phyloP scores from a whole-genome alignment of 768 basidiomycete species.

The Rhizopogon roseolus region DNA sequence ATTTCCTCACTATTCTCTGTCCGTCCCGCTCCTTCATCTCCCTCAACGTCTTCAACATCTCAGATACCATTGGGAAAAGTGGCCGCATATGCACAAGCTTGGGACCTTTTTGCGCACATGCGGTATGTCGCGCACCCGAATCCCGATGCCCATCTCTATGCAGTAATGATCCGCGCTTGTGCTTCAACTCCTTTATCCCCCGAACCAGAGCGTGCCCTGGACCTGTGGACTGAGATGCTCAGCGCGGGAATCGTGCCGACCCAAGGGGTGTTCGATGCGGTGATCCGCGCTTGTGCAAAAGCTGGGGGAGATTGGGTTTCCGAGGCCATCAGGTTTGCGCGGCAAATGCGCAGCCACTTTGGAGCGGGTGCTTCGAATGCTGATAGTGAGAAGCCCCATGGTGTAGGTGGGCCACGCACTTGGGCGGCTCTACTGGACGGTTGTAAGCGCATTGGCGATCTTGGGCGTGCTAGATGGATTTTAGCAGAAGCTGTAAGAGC shows the following conservation, averaged over 20 bases:
- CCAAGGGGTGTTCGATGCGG: constrained; percentile 68
- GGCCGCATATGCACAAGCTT: constrained; percentile 69
- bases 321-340: constrained; percentile 80
- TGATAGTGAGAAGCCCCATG: constrained; percentile 31
- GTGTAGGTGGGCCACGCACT: constrained; percentile 44
- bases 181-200: constrained; percentile 50
- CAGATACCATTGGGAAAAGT: constrained; percentile 27
- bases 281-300: constrained; percentile 77
- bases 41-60: neutral
- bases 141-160: constrained; percentile 71
- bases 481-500: constrained; percentile 65
- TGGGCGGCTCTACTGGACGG: constrained; percentile 88
- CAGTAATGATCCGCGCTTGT: constrained; percentile 86
- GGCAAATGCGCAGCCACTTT: constrained; percentile 81
- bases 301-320: constrained; percentile 65
- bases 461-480: constrained; percentile 83
- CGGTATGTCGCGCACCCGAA: constrained; percentile 88
- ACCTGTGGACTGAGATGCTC: constrained; percentile 93
- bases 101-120: constrained; percentile 96
- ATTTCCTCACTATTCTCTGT: constrained; percentile 55
- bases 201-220: constrained; percentile 88
- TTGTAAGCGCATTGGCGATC: constrained; percentile 81
- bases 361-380: constrained; percentile 43
- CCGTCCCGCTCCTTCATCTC: constrained; percentile 25
- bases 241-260: constrained; percentile 64